A percentile compares a stretch with the other conserved stretches of the same genome.
These are phyloP conservation scores for Leishmania tropica DNA, from an alignment of 208 protist species.

Conservation along the genomic window DNA sequence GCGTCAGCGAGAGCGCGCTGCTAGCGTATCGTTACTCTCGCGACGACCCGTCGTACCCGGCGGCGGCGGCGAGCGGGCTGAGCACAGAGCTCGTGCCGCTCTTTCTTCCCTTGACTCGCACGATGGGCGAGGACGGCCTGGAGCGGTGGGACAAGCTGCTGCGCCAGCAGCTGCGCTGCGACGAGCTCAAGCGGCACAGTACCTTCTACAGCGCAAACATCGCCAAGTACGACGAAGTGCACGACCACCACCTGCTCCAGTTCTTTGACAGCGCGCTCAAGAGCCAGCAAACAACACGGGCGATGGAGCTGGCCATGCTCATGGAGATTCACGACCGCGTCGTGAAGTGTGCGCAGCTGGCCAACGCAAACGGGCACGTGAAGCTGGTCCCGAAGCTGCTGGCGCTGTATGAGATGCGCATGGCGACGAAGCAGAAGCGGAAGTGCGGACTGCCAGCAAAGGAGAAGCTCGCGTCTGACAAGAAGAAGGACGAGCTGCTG, in stretches of 20 bases:
- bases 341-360: constrained; percentile 62
- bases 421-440: constrained; percentile 58
- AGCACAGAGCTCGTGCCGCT: constrained; percentile 68
- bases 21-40: constrained; percentile 71
- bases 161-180: constrained; percentile 67
- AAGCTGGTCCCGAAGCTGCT: constrained; percentile 78
- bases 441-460: constrained; percentile 73
- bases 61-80: constrained; percentile 64
- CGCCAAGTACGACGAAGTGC: constrained; percentile 74
- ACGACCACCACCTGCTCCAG: constrained; percentile 79
- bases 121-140: constrained; percentile 33
- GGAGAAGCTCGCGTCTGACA: constrained; percentile 54
- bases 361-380: constrained; percentile 58
- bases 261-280: constrained; percentile 70
- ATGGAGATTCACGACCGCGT: constrained; percentile 86
- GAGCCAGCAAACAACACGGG: constrained; percentile 73
- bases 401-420: constrained; percentile 69
- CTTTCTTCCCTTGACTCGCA: constrained; percentile 65
- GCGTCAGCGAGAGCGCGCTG: constrained; percentile 63
- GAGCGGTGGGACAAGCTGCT: constrained; percentile 71
- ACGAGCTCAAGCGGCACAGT: constrained; percentile 80
- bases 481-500: constrained; percentile 73
- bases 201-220: constrained; percentile 72
- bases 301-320: constrained; percentile 77
- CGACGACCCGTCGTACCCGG: constrained; percentile 68